Conservation (phyloP, 2,329 filamentous ascomycete genomes). For the Ramularia endophylla region DNA sequence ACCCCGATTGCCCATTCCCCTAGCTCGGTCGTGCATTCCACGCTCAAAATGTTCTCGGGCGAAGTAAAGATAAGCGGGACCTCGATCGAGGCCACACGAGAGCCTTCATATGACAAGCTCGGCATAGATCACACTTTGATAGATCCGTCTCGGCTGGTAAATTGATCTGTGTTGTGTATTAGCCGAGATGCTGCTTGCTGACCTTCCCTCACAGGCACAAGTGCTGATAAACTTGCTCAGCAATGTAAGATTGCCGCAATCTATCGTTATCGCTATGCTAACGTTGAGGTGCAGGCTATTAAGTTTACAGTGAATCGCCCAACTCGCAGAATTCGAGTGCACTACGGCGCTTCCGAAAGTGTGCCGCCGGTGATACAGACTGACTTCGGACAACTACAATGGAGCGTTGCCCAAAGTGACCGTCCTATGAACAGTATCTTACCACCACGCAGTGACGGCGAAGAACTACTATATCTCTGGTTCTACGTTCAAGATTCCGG, state of each 20-base stretch:
- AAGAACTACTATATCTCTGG: constrained; percentile 27
- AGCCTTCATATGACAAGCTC: constrained; percentile 6
- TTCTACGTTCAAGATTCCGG: constrained; percentile 35
- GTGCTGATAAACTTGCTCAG: constrained; percentile 33
- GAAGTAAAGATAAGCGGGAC: constrained; percentile 32
- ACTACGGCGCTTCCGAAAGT: constrained; percentile 6
- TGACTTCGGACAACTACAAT: constrained; percentile 11
- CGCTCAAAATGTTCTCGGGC: constrained; percentile 34
- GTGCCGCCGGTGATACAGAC: constrained; percentile 6
- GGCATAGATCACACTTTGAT: constrained; percentile 23
- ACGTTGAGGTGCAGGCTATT: constrained; percentile 1
- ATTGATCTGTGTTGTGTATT: constrained; percentile 42
- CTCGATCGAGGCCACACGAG: constrained; percentile 14
- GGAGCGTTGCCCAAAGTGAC: constrained; percentile 4
- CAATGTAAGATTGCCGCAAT: constrained; percentile 36
- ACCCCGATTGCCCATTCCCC: constrained; percentile 33
- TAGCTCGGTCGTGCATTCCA: constrained; percentile 28
- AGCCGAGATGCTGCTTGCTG: constrained; percentile 16
- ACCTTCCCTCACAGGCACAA: constrained; percentile 23
- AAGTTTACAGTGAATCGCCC: constrained; percentile 1
- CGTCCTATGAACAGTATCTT: constrained; percentile 4
- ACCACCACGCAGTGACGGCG: constrained; percentile 14
- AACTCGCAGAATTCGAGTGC: constrained; percentile 7
- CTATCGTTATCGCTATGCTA: not conserved
- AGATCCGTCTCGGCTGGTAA: constrained; percentile 17